Evolutionary conservation across 2,329 filamentous ascomycete species (phyloP), one percentile per base, ranked within the genome.

Genomic region (Tolypocladium paradoxum): DNA sequence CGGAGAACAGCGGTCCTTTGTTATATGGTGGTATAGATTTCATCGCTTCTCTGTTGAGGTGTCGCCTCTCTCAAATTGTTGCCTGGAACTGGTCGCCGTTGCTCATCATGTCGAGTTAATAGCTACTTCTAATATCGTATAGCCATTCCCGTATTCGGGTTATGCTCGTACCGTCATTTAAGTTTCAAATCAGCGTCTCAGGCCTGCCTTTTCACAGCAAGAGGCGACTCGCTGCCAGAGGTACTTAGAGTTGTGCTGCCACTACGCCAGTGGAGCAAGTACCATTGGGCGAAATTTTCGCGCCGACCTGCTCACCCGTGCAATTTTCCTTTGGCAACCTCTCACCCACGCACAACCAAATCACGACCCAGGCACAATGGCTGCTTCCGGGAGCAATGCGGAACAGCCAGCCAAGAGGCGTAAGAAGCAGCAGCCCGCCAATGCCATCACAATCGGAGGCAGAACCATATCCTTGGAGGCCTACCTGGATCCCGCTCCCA

Each of bases 401-500:
- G 55, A 55, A 22, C 64, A 59, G 40, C 64, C 67, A 4, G 53
- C 66, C 16, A 75, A 74, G 58, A 72, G 66, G 57, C 66, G 68
- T 18, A 74, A 71, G 57, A 65, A 60, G 8, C 56, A 56, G 50
- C 61, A 64, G 22, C 62, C 57, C 51, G 57, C 62, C 2, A 67
- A 73, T 49, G 62, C 73, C 6, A 58, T 80, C 53, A 74, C 65
- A 27, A 70, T 80, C 35, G 75, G 76, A 16, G 68, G 73, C 31
- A 80, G 76, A 53, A 62, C 65, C 14, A 75, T 81, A 27, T 77
- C 74, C 0, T 59, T 81, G 0, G 72, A 74, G 27, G 76, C 74
- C 7, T 81, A 79, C 55, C 65, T 81, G 48, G 68, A 67, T 48
- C 70, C 69, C 58, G 66, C 64, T 29, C 50, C 60, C 43, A 64